Evolutionary conservation across 352 stramenopile genomes (phyloP).

Genomic region (Phytophthora crassamura): DNA sequence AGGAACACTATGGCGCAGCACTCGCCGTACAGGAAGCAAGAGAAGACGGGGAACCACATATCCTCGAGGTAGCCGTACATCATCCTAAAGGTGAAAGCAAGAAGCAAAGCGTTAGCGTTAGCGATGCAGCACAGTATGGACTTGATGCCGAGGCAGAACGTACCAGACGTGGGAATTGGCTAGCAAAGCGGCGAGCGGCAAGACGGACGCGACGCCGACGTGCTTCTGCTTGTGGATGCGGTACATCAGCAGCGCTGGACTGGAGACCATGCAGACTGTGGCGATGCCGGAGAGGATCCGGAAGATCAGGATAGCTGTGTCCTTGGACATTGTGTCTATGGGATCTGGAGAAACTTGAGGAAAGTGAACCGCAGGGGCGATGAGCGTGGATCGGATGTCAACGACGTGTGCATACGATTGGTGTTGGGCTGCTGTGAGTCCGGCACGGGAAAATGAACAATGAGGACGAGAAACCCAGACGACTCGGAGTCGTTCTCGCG

Average conservation of each 20-base stretch:
- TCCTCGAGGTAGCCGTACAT: constrained; percentile 52
- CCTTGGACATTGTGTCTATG: constrained; percentile 26
- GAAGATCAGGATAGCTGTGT: constrained; percentile 34
- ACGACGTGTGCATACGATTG: constrained; percentile 15
- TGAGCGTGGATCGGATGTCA: constrained; percentile 1
- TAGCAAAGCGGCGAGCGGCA: constrained; percentile 48
- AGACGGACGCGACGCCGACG: constrained; percentile 44
- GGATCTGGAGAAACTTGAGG: not conserved
- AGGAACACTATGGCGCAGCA: constrained; percentile 48
- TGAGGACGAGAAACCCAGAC: constrained; percentile 3
- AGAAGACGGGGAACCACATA: constrained; percentile 56
- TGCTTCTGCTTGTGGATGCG: constrained; percentile 49
- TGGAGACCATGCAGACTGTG: constrained; percentile 50
- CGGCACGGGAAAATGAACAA: constrained; percentile 21
- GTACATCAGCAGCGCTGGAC: constrained; percentile 43
- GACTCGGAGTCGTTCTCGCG: not conserved
- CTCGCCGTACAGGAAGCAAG: constrained; percentile 48
- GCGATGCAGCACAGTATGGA: constrained; percentile 24
- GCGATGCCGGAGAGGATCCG: constrained; percentile 38
- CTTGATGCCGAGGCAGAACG: constrained; percentile 23
- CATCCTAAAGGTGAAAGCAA: constrained; percentile 39
- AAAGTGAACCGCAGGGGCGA: constrained; percentile 13
- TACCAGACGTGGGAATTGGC: constrained; percentile 53
- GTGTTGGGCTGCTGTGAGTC: constrained; percentile 25
- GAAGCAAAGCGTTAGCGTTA: constrained; percentile 26